Evolutionary conservation across 176 grass and related monocot genomes (phyloP).

Genomic region (Carex parvula): DNA sequence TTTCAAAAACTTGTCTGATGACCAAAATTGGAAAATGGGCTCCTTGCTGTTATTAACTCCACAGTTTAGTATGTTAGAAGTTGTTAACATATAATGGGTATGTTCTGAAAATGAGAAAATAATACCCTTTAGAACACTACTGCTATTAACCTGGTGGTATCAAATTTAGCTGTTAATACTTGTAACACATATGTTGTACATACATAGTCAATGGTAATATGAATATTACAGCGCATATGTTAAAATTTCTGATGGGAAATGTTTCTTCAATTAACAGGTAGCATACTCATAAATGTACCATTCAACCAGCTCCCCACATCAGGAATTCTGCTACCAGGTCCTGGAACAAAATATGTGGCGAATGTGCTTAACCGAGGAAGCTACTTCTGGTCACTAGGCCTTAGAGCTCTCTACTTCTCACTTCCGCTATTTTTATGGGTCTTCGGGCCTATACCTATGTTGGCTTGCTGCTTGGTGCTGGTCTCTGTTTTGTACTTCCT

Average conservation of each 20-base stretch:
- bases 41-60: neutral
- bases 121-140: neutral
- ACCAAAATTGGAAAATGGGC: neutral
- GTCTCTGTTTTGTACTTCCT: conserved; percentile 63
- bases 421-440: conserved; percentile 80
- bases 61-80: neutral
- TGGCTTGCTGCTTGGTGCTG: conserved; percentile 47
- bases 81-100: neutral
- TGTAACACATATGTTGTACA: neutral
- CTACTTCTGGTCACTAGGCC: conserved; percentile 79
- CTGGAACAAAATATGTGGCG: conserved; percentile 39
- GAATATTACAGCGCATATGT: neutral
- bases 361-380: conserved; percentile 63
- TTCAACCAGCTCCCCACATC: conserved; percentile 13
- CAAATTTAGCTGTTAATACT: neutral
- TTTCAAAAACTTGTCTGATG: neutral
- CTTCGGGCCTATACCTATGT: conserved; percentile 75
- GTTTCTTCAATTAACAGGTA: neutral
- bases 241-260: neutral
- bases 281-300: conserved; percentile 61
- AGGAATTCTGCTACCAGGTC: neutral
- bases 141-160: neutral
- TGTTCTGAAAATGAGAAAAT: neutral
- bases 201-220: neutral
- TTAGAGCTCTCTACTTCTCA: conserved; percentile 75